These are phyloP conservation scores for Poa pratensis DNA, from an alignment of 176 grass and related monocot species.

Conservation along the genomic window DNA sequence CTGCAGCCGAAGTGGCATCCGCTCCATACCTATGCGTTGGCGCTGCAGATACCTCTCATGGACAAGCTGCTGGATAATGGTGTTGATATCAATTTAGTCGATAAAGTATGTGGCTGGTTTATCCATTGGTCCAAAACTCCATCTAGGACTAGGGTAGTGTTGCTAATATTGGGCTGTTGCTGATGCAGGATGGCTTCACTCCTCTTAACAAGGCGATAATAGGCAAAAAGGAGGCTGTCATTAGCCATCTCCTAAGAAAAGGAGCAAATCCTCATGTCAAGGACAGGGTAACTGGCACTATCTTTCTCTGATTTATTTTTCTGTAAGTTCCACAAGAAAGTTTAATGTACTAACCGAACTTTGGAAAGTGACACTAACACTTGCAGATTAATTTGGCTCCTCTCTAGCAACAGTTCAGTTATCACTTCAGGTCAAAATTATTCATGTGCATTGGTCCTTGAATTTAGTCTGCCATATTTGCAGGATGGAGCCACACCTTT, in stretches of 20 bases:
- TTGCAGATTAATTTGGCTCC: not conserved
- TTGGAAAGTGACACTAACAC: not conserved
- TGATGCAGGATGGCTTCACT: slow-evolving; percentile 81
- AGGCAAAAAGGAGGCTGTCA: slow-evolving; percentile 94
- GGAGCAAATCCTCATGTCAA: slow-evolving; percentile 82
- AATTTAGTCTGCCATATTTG: too few species aligned
- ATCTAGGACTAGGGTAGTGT: not conserved
- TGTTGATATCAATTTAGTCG: slow-evolving; percentile 72
- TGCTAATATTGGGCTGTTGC: slow-evolving; percentile 21
- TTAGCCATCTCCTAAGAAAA: slow-evolving; percentile 90
- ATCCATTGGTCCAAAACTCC: not conserved
- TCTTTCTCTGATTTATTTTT: slow-evolving; percentile 12
- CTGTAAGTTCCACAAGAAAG: not conserved
- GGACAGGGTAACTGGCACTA: slow-evolving; percentile 60
- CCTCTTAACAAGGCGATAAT: slow-evolving; percentile 83
- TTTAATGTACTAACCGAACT: not conserved
- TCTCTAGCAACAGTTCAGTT: not conserved
- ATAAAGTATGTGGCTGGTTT: not conserved
- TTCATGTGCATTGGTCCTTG: too few species aligned
- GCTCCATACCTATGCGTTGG: slow-evolving; percentile 68
- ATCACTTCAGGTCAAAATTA: not conserved
- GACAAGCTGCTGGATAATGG: slow-evolving; percentile 75
- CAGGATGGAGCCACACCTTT: slow-evolving; percentile 84
- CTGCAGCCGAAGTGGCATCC: slow-evolving; percentile 89
- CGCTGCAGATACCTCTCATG: slow-evolving; percentile 86